These are phyloP conservation scores for Pisolithus thermaeus DNA, from an alignment of 1,284 basidiomycete genomes.

Conservation along the genomic window DNA sequence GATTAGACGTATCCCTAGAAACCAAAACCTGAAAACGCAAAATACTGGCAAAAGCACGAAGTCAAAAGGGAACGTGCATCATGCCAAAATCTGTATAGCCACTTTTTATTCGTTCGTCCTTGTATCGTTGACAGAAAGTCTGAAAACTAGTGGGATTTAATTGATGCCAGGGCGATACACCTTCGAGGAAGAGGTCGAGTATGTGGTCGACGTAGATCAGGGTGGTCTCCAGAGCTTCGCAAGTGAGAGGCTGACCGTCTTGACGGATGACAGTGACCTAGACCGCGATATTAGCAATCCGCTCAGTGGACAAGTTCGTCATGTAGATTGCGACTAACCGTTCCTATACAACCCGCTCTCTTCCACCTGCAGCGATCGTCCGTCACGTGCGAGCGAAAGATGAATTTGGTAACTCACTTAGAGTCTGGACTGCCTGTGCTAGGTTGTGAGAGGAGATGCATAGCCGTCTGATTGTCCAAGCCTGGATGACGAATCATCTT, in stretches of 20 bases:
- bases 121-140: slow-evolving; percentile 20
- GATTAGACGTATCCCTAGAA: neutral
- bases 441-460: slow-evolving; percentile 18
- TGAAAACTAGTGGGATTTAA: slow-evolving; percentile 19
- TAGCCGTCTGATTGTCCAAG: slow-evolving; percentile 21
- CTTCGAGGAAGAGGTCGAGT: slow-evolving; percentile 17
- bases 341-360: slow-evolving; percentile 20
- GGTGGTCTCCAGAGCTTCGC: slow-evolving; percentile 21
- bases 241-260: slow-evolving; percentile 19
- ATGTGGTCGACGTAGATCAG: slow-evolving; percentile 21
- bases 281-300: neutral
- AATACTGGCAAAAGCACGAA: neutral
- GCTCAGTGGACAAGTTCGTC: neutral
- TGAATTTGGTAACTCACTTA: slow-evolving; percentile 3
- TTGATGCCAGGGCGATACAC: slow-evolving; percentile 7
- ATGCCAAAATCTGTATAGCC: slow-evolving; percentile 9
- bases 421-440: slow-evolving; percentile 14
- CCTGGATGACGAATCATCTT: slow-evolving; percentile 15
- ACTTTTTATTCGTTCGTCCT: slow-evolving; percentile 11
- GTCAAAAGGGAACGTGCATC: slow-evolving; percentile 14
- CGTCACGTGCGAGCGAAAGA: neutral
- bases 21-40: neutral
- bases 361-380: slow-evolving; percentile 13
- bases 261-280: slow-evolving; percentile 24
- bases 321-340: slow-evolving; percentile 9